Conservation (phyloP, 208 protist species). For the Tritrichomonas musculus region DNA sequence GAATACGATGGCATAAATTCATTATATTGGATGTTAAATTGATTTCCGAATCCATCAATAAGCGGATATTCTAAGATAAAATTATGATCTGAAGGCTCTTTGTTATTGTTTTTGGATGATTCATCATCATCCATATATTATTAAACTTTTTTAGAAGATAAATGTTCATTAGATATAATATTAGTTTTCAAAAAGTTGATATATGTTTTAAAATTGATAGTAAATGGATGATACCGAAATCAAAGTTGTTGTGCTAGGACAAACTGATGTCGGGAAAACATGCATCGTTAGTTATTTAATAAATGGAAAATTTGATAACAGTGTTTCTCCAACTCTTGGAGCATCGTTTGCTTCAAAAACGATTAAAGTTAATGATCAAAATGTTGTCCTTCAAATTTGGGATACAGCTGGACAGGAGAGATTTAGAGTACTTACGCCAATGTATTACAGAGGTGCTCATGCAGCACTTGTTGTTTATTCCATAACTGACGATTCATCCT, state of each 20-base stretch:
- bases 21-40: no score
- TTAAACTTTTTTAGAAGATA: no score
- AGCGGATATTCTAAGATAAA: no score
- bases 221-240: background rate
- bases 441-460: conserved; percentile 54
- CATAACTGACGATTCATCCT: conserved; percentile 41
- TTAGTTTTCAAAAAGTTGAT: no score
- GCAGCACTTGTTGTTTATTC: conserved; percentile 52
- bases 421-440: conserved; percentile 48
- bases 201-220: no score
- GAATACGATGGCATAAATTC: no score
- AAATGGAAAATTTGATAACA: background rate
- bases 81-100: no score
- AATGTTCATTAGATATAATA: no score
- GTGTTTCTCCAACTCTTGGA: conserved; percentile 45
- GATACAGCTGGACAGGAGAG: conserved; percentile 45
- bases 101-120: no score
- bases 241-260: background rate
- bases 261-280: background rate
- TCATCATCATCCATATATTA: no score
- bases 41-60: no score
- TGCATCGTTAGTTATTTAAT: background rate
- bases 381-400: conserved; percentile 46
- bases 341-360: conserved; percentile 41
- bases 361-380: background rate